Evolutionary conservation across 192 early-diverging fungal genomes (phyloP), one percentile per base, ranked within the genome.

Genomic region (Coemansia javaensis): DNA sequence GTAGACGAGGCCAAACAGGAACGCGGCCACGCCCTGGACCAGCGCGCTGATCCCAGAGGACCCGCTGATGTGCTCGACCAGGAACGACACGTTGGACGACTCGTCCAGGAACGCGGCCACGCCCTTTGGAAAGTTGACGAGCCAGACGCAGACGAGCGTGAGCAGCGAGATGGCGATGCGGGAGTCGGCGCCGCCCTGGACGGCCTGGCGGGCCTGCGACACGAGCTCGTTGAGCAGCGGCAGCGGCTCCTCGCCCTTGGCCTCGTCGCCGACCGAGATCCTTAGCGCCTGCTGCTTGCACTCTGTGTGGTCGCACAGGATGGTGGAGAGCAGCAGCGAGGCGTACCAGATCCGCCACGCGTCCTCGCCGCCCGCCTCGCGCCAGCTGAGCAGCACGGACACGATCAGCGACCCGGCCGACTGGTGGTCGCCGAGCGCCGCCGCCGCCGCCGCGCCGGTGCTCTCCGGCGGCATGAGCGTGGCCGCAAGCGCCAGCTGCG

Each of bases 291-390:
- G 70, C 35, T 83, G 78, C 63, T 98, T 93, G 33, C 87, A 82
- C 25, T 81, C 76, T 7, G 68, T 45, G 50, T 95, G 89, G 44
- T 83, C 82, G 31, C 72, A 63, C 8, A 97, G 56, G 27, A 91
- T 81, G 30, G 91, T 89, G 1, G 88, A 82, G 2, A 98, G 77
- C 22, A 94, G 68, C 9, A 84, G 79, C 0, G 86, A 81, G 1
- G 94, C 87, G 72, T 94, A 96, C 93, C 93, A 97, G 5, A 81
- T 73, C 12, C 82, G 80, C 66, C 88, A 94, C 15, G 90, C 87
- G 48, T 98, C 93, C 22, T 79, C 62, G 22, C 39, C 42, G 16
- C 60, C 45, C 14, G 84, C 59, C 11, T 79, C 64, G 37, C 86
- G 79, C 85, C 86, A 87, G 50, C 87, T 81, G 9, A 94, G 78